Evolutionary conservation across 192 early-diverging fungal species (phyloP).

Genomic region (Coemansia sp.): DNA sequence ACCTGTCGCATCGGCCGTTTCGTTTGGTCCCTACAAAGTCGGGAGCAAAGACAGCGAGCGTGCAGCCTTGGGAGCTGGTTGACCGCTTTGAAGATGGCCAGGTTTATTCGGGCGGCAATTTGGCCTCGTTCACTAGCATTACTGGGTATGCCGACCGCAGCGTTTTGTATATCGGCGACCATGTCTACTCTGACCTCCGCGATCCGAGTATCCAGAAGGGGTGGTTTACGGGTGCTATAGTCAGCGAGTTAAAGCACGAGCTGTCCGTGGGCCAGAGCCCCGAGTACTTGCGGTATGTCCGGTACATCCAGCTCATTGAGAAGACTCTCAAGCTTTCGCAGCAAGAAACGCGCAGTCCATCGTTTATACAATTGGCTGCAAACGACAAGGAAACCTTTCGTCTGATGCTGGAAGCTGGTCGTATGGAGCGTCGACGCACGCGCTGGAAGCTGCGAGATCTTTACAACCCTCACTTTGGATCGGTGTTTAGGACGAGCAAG

Average conservation of each 20-base stretch:
- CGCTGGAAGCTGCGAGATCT: constrained; percentile 56
- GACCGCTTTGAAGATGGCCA: constrained; percentile 59
- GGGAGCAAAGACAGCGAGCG: background rate
- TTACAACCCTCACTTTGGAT: constrained; percentile 63
- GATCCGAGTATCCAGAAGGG: constrained; percentile 65
- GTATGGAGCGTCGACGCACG: constrained; percentile 47
- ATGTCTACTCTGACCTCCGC: constrained; percentile 64
- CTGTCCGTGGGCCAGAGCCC: constrained; percentile 57
- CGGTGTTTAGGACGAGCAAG: constrained; percentile 63
- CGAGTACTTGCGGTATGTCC: constrained; percentile 56
- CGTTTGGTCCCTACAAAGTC: constrained; percentile 47
- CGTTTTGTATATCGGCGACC: constrained; percentile 68
- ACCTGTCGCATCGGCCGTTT: constrained; percentile 62
- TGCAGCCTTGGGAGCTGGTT: constrained; percentile 59
- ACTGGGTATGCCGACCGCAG: constrained; percentile 62
- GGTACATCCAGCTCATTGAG: constrained; percentile 61
- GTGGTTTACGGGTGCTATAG: constrained; percentile 65
- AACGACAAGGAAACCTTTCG: constrained; percentile 38
- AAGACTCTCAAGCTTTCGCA: constrained; percentile 61
- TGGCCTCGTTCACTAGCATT: constrained; percentile 57
- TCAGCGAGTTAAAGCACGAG: constrained; percentile 61
- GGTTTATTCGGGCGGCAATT: constrained; percentile 66
- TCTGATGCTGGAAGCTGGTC: constrained; percentile 54
- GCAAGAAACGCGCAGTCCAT: constrained; percentile 38
- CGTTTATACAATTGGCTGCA: constrained; percentile 22